These are phyloP conservation scores for Parathielavia appendiculata DNA, from an alignment of 495 filamentous ascomycete species.

Conservation along the genomic window DNA sequence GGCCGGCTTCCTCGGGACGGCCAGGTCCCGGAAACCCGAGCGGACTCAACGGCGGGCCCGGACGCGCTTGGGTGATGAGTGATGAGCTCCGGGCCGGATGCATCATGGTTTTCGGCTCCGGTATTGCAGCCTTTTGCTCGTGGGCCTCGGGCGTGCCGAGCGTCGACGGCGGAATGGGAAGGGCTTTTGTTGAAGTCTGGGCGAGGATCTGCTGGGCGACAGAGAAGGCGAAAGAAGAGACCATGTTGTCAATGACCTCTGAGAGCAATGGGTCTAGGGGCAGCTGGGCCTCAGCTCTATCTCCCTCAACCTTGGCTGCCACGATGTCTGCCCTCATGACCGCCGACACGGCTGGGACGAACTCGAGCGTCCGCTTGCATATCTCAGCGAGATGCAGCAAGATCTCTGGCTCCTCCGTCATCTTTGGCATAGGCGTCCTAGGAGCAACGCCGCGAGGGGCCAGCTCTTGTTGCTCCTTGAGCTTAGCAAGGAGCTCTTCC, in stretches of 20 bases:
- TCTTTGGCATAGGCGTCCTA: constrained; percentile 39
- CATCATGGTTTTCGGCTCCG: constrained; percentile 60
- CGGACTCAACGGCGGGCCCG: constrained; percentile 41
- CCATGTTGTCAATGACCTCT: constrained; percentile 70
- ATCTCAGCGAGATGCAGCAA: constrained; percentile 72
- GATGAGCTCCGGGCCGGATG: constrained; percentile 55
- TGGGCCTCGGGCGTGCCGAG: constrained; percentile 38
- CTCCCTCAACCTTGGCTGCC: constrained; percentile 32
- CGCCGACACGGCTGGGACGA: constrained; percentile 70
- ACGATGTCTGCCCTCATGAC: constrained; percentile 72
- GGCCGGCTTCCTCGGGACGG: constrained; percentile 30
- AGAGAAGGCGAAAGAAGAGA: constrained; percentile 80
- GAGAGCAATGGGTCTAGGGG: constrained; percentile 30
- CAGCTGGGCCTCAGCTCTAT: constrained; percentile 8
- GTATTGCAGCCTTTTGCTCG: constrained; percentile 50
- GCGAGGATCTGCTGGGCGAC: constrained; percentile 70
- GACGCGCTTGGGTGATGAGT: constrained; percentile 34
- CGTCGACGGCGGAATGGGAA: constrained; percentile 60
- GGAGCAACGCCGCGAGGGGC: constrained; percentile 50
- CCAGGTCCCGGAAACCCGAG: constrained; percentile 41
- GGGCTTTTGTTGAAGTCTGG: constrained; percentile 64
- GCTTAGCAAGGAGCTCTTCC: constrained; percentile 52
- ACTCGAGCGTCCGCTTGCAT: constrained; percentile 69
- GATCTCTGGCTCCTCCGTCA: constrained; percentile 62
- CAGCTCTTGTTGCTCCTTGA: constrained; percentile 52